Base-by-base conservation (phyloP, 306 rosid genomes). In the Prinsepia uniflora region DNA sequence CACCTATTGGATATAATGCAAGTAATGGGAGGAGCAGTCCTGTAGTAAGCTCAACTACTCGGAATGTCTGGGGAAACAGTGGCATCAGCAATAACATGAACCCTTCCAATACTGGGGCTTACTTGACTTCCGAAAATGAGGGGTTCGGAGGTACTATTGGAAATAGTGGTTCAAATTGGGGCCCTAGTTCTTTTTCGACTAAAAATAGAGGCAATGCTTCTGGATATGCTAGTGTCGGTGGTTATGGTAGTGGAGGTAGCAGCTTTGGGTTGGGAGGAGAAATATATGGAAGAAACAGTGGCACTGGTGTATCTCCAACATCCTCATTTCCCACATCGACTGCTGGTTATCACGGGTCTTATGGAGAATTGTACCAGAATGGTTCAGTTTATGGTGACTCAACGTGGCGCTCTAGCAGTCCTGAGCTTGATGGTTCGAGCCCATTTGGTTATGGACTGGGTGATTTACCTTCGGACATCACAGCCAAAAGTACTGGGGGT, bases 61-160 rank as follows among this genome's bases (percentile, higher is more conserved):
- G 96, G 71, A 95, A 86, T 86, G 86, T 91, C 36, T 91, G 97
- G 97, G 97, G 91, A 79, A 89, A 83, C 63, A 92, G 96, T 8
- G 80, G 85, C 77, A 75, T 89, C 41, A 82, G 45, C 62, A 85
- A 65, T 79, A 82, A 86, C 71, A 81, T 68, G 45, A 86, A 82
- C 72, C 75, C 88, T 3, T 54, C 82, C 17, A 79, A 78, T 67
- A 78, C 86, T 0, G 85, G 88, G 72, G 74, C 91, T 49, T 84
- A 84, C 81, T 63, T 88, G 79, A 85, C 84, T 79, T 80, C 97
- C 19, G 91, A 87, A 80, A 79, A 75, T 72, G 97, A 90, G 18
- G 70, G 73, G 62, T 90, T 90, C 20, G 92, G 96, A 49, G 87
- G 80, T 86, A 78, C 90, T 17, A 70, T 88, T 61, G 90, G 96